Conservation (phyloP, 148 eudicot genomes). For the Fallopia convolvulus region DNA sequence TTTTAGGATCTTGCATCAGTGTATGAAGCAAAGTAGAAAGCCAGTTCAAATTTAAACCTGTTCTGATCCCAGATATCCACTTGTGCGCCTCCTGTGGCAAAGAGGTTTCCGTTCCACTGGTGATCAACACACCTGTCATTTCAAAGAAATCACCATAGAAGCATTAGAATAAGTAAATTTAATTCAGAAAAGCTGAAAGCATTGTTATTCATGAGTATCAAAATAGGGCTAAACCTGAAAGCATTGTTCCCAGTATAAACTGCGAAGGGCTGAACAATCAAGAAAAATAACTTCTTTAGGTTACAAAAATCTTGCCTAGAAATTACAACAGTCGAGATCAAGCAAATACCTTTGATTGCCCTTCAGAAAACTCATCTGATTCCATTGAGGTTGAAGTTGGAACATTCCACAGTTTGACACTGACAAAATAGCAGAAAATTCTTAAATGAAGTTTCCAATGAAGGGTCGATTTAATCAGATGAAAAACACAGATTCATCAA, state of each 20-base stretch:
- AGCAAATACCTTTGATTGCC: slow-evolving; percentile 39
- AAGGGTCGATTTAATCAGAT: background rate
- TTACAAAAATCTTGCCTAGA: background rate
- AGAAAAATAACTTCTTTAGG: background rate
- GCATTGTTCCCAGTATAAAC: slow-evolving; percentile 72
- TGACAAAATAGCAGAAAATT: slow-evolving; percentile 19
- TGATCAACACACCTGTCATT: slow-evolving; percentile 80
- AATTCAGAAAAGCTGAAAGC: background rate
- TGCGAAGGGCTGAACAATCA: slow-evolving; percentile 49
- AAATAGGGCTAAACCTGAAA: slow-evolving; percentile 37
- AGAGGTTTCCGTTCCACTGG: slow-evolving; percentile 75
- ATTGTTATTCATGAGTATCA: background rate
- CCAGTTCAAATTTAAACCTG: slow-evolving; percentile 38
- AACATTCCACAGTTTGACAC: slow-evolving; percentile 87
- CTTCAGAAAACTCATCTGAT: slow-evolving; percentile 27
- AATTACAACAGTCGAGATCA: background rate
- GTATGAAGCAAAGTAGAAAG: background rate
- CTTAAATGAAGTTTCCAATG: background rate
- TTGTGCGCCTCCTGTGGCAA: slow-evolving; percentile 98
- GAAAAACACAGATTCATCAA: background rate
- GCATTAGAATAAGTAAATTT: background rate
- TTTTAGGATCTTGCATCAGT: background rate
- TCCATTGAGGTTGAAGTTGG: slow-evolving; percentile 48
- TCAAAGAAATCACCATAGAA: slow-evolving; percentile 2
- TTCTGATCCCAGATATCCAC: slow-evolving; percentile 94